Base-by-base conservation (phyloP, 768 basidiomycete genomes). In the Leccinum subtestaceum region DNA sequence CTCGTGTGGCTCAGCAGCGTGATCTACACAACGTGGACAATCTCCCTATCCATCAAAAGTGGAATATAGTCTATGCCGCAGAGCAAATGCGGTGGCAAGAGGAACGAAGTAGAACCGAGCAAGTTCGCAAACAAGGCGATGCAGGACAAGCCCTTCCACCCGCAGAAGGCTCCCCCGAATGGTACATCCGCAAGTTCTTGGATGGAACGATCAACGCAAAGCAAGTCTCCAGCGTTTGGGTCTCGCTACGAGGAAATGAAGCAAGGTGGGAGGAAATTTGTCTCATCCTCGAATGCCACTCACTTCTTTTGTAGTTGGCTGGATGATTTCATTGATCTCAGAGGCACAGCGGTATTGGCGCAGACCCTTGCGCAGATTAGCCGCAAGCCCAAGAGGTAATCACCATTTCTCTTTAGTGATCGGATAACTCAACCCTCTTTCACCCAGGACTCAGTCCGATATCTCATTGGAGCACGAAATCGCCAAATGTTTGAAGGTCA, bases 111-210 rank as follows among this genome's bases (percentile, higher is more conserved):
- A 80, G 85, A 64, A 83, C 86, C 61, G 84, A 85, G 57, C 84
- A 86, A 65, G 74, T 79, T 21, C 82, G 77, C 68, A 85, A 78
- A 68, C 85, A 85, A 66, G 76, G 76, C 6, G 88, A 89, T 61
- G 69, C 78, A 3, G 85, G 86, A 6, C 83, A 84, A 56, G 64
- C 83, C 7, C 73, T 76, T 6, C 71, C 80, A 21, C 80, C 84
- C 21, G 73, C 83, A 21, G 83, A 85, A 56, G 87, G 89, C 61
- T 85, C 89, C 9, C 94, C 95, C 1, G 91, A 97, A 71, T 97
- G 90, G 89, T 98, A 94, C 70, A 85, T 98, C 63, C 84, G 87
- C 72, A 93, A 88, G 73, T 93, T 97, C 70, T 78, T 98, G 68
- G 90, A 95, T 68, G 85, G 85, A 59, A 89, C 89, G 2, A 86